These are phyloP conservation scores for Ephemerocybe angulata DNA, from an alignment of 768 basidiomycete genomes.

Conservation along the genomic window DNA sequence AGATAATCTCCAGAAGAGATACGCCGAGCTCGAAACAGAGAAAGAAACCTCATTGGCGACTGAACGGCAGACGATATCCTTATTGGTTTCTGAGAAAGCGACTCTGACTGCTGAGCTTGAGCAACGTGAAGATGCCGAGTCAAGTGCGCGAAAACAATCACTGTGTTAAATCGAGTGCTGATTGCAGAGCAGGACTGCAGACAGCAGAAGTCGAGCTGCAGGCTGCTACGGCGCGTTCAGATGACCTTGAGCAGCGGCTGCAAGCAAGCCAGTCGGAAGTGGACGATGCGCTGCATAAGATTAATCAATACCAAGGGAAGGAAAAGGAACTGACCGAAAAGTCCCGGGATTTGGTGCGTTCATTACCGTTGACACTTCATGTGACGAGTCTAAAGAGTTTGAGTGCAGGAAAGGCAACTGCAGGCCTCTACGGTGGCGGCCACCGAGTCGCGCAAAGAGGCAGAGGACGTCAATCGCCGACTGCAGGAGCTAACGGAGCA, in stretches of 20 bases:
- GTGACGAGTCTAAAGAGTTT: conserved; percentile 15
- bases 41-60: conserved; percentile 39
- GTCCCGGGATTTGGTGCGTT: conserved; percentile 50
- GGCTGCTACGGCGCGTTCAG: conserved; percentile 38
- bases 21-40: conserved; percentile 23
- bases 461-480: conserved; percentile 51
- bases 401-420: conserved; percentile 66
- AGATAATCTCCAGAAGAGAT: conserved; percentile 21
- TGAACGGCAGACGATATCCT: conserved; percentile 69
- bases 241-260: conserved; percentile 39
- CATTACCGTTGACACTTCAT: conserved; percentile 7
- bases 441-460: conserved; percentile 49
- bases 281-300: conserved; percentile 31
- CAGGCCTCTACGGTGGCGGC: conserved; percentile 56
- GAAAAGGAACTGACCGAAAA: conserved; percentile 55
- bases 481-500: conserved; percentile 77
- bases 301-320: conserved; percentile 41
- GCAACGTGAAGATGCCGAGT: conserved; percentile 55
- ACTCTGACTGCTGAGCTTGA: conserved; percentile 55
- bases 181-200: conserved; percentile 36
- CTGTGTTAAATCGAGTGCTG: neutral
- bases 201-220: conserved; percentile 39
- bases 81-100: conserved; percentile 74
- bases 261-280: conserved; percentile 40
- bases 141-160: conserved; percentile 41